Percentiles rank a stretch among this genome's conserved stretches.
Evolutionary conservation across 2,329 filamentous ascomycete genomes (phyloP).

Genomic region (Aspergillus udagawae): DNA sequence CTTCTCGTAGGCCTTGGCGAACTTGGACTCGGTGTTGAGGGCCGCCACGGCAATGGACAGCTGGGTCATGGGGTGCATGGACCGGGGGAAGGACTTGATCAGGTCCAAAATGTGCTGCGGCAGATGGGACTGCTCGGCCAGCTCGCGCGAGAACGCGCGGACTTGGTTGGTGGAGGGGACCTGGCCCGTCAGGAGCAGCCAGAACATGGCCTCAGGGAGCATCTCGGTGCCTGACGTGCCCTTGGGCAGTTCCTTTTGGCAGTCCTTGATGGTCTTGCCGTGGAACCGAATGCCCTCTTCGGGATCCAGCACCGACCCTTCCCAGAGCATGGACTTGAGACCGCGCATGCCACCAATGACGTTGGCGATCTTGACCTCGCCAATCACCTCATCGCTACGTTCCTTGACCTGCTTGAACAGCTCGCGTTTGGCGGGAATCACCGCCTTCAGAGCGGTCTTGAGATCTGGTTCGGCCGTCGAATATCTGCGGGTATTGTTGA

Average conservation of each 20-base stretch:
- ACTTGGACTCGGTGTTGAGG: slow-evolving; percentile 91
- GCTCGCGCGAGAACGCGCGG: slow-evolving; percentile 74
- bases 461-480: slow-evolving; percentile 77
- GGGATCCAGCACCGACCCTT: slow-evolving; percentile 92
- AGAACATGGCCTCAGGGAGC: slow-evolving; percentile 99
- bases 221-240: slow-evolving; percentile 87
- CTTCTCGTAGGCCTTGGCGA: slow-evolving; percentile 87
- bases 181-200: slow-evolving; percentile 90
- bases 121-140: slow-evolving; percentile 80
- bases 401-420: slow-evolving; percentile 91
- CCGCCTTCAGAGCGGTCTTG: slow-evolving; percentile 77
- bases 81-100: slow-evolving; percentile 82
- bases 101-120: slow-evolving; percentile 81
- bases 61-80: slow-evolving; percentile 97
- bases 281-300: slow-evolving; percentile 98
- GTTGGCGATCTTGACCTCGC: slow-evolving; percentile 90
- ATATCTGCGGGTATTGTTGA: slow-evolving; percentile 21
- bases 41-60: slow-evolving; percentile 92
- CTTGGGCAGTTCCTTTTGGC: slow-evolving; percentile 89
- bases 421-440: slow-evolving; percentile 89
- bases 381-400: slow-evolving; percentile 75
- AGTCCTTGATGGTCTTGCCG: slow-evolving; percentile 96
- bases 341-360: slow-evolving; percentile 96
- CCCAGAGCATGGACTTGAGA: slow-evolving; percentile 97
- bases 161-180: slow-evolving; percentile 81